Evolutionary conservation across 2,329 filamentous ascomycete species (phyloP).

Genomic region (Cercospora citrullina): DNA sequence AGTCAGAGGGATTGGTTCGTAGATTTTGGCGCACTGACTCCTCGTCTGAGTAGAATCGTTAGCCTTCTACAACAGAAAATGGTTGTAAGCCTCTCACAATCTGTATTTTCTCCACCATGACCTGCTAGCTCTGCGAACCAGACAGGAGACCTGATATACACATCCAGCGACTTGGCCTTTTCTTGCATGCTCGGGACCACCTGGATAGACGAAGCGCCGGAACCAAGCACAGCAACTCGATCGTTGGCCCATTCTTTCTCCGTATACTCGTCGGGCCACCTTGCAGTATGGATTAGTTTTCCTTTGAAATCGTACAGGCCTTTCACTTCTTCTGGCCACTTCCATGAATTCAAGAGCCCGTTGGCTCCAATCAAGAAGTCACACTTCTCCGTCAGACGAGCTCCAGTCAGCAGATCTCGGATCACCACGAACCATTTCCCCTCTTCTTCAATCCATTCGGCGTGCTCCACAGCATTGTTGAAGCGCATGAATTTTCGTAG

Average conservation of each 20-base stretch:
- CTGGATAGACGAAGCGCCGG: not conserved
- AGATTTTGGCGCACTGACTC: not conserved
- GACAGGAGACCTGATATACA: not conserved
- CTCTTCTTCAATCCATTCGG: not conserved
- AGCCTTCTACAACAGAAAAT: not conserved
- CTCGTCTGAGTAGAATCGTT: not conserved
- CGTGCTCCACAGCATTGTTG: not conserved
- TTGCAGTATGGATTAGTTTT: not conserved
- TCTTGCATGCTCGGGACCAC: not conserved
- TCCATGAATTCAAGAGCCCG: not conserved
- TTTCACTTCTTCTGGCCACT: not conserved
- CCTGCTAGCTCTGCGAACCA: not conserved
- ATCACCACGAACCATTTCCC: constrained; percentile 1
- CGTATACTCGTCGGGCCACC: not conserved
- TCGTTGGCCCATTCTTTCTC: not conserved
- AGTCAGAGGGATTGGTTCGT: not conserved
- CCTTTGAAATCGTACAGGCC: not conserved
- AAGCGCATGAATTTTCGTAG: not conserved
- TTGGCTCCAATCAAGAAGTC: not conserved
- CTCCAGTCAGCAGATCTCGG: not conserved
- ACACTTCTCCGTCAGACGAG: not conserved
- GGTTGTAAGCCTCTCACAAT: not conserved
- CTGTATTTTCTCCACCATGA: not conserved
- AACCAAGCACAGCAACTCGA: not conserved
- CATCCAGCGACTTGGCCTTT: not conserved